A percentile compares a stretch with the other conserved stretches of the same genome.
Conservation (phyloP, 2,329 filamentous ascomycete genomes). For the Scopulariopsis brevicaulis region DNA sequence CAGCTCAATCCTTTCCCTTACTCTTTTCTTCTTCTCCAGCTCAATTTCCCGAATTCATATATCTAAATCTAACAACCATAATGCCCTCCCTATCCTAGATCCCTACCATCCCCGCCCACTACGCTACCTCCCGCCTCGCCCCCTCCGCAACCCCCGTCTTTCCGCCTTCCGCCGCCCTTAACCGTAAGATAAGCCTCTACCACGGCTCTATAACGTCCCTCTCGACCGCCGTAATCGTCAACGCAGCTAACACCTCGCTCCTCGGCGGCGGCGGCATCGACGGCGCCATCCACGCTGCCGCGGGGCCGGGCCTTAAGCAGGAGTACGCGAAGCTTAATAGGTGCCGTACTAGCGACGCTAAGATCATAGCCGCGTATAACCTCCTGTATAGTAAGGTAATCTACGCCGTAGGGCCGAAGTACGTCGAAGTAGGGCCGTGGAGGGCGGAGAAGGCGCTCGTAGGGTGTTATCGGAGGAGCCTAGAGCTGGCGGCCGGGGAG, state of each 20-base stretch:
- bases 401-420: conserved; percentile 83
- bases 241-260: conserved; percentile 73
- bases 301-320: conserved; percentile 53
- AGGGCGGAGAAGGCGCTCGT: conserved; percentile 35
- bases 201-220: conserved; percentile 75
- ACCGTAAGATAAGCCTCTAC: conserved; percentile 59
- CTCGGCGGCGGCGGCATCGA: conserved; percentile 86
- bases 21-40: background rate
- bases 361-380: conserved; percentile 68
- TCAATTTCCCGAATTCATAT: background rate
- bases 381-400: conserved; percentile 73
- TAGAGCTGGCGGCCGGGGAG: conserved; percentile 61
- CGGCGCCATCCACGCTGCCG: conserved; percentile 75
- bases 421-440: conserved; percentile 29
- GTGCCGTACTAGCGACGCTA: conserved; percentile 67
- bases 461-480: conserved; percentile 57
- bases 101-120: conserved; percentile 53
- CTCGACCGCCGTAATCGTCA: conserved; percentile 73
- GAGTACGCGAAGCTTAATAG: conserved; percentile 66
- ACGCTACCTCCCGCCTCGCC: conserved; percentile 33
- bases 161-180: conserved; percentile 38
- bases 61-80: background rate
- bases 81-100: conserved; percentile 28
- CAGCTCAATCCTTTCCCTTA: background rate
- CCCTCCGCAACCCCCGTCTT: conserved; percentile 11